These are phyloP conservation scores for Hsuehochloa calcarea DNA, from an alignment of 176 grass and related monocot species.

Conservation along the genomic window DNA sequence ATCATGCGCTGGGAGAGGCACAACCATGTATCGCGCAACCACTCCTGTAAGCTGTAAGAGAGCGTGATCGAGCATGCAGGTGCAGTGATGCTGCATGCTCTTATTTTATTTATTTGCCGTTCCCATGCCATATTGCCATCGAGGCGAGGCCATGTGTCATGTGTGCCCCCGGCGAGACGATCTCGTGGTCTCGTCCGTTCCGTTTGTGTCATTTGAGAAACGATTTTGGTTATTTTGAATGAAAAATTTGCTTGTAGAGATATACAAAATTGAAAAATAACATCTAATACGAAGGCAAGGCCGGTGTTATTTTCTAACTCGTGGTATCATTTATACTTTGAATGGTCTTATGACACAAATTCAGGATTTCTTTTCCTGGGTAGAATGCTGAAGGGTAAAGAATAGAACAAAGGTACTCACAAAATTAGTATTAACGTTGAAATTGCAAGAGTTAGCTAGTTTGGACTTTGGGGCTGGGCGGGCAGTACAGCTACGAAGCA, in stretches of 20 bases:
- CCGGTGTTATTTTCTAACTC: too few relatives aligned
- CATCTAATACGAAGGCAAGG: too few relatives aligned
- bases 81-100: neutral
- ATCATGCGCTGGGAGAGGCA: neutral
- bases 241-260: too few relatives aligned
- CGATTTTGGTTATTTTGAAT: neutral
- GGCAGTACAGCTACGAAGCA: neutral
- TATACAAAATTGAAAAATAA: too few relatives aligned
- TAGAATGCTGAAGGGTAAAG: neutral
- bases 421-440: neutral
- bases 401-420: neutral
- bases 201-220: neutral
- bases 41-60: neutral
- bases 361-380: neutral
- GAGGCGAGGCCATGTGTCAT: neutral
- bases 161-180: neutral
- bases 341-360: neutral
- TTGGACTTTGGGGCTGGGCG: neutral
- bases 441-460: neutral
- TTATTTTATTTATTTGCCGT: too few relatives aligned
- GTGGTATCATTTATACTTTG: too few relatives aligned
- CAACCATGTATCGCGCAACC: neutral
- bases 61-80: neutral
- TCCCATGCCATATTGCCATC: too few relatives aligned
- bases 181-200: slow-evolving; percentile 16